A percentile compares a stretch with the other conserved stretches of the same genome.
These are phyloP conservation scores for Multifurca ochricompacta DNA, from an alignment of 768 basidiomycete genomes.

Conservation along the genomic window DNA sequence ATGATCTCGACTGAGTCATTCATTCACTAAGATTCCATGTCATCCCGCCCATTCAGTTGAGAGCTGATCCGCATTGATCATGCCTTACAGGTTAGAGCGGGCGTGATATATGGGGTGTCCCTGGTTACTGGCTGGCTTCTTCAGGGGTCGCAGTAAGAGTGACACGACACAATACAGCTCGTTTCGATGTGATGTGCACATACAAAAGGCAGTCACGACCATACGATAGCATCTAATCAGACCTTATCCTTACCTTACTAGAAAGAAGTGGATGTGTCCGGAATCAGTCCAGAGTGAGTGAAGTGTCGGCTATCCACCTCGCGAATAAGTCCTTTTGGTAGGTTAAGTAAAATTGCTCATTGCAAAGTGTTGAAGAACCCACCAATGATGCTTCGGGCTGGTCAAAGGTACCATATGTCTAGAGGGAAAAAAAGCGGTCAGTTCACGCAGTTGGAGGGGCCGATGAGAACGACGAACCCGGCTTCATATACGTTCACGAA, in stretches of 20 bases:
- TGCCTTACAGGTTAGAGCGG: too few relatives aligned
- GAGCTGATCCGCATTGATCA: too few relatives aligned
- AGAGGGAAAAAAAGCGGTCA: conserved; percentile 5
- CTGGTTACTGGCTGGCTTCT: not conserved
- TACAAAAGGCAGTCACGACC: not conserved
- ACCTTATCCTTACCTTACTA: not conserved
- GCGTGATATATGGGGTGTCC: not conserved
- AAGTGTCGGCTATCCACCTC: conserved; percentile 48
- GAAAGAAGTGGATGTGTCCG: not conserved
- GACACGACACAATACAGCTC: too few relatives aligned
- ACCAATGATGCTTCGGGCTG: conserved; percentile 83
- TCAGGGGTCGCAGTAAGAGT: not conserved
- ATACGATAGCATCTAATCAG: not conserved
- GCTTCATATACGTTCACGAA: conserved; percentile 74
- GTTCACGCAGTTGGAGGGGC: too few relatives aligned
- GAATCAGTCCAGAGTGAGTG: conserved; percentile 31
- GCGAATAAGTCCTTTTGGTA: conserved; percentile 47
- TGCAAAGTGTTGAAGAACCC: conserved; percentile 24
- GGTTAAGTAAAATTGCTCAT: not conserved
- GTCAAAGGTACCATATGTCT: conserved; percentile 90
- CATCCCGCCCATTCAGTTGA: not conserved
- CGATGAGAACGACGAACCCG: conserved; percentile 48
- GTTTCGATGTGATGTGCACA: not conserved
- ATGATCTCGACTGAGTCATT: not conserved
- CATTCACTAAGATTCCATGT: not conserved